These are phyloP conservation scores for Phytophthora cryptogea DNA, from an alignment of 352 stramenopile genomes.

Conservation along the genomic window DNA sequence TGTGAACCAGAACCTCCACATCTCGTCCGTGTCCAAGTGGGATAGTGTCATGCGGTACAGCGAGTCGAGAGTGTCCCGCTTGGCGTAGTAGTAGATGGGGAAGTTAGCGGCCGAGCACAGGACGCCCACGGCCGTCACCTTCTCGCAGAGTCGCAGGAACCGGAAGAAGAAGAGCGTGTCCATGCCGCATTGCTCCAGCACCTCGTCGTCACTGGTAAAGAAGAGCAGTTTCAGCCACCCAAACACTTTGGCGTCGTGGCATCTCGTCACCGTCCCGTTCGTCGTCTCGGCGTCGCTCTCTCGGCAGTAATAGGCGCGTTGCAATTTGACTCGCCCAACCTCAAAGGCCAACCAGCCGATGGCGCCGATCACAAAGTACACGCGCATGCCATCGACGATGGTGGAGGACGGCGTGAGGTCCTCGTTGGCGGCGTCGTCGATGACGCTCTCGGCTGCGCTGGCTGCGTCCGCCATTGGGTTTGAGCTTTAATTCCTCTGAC, in stretches of 20 bases:
- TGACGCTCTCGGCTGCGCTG: slow-evolving; percentile 37
- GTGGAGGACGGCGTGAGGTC: slow-evolving; percentile 69
- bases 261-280: slow-evolving; percentile 43
- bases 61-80: slow-evolving; percentile 35
- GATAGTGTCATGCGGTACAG: slow-evolving; percentile 78
- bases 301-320: slow-evolving; percentile 77
- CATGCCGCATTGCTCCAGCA: slow-evolving; percentile 74
- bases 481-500: background rate
- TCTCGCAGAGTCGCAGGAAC: slow-evolving; percentile 73
- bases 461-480: slow-evolving; percentile 34
- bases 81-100: slow-evolving; percentile 77
- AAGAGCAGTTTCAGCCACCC: slow-evolving; percentile 65
- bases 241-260: slow-evolving; percentile 44
- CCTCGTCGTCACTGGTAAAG: slow-evolving; percentile 62
- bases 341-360: slow-evolving; percentile 74
- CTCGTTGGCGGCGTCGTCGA: slow-evolving; percentile 34
- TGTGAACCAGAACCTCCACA: slow-evolving; percentile 72
- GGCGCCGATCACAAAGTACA: slow-evolving; percentile 73
- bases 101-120: slow-evolving; percentile 70
- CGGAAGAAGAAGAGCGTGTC: slow-evolving; percentile 85
- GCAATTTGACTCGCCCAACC: slow-evolving; percentile 54
- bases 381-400: slow-evolving; percentile 62
- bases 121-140: slow-evolving; percentile 63
- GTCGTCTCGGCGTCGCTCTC: slow-evolving; percentile 63
- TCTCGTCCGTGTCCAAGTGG: slow-evolving; percentile 49